These are phyloP conservation scores for Wickerhamiella galacta DNA, from an alignment of 805 yeast genomes.

Conservation along the genomic window DNA sequence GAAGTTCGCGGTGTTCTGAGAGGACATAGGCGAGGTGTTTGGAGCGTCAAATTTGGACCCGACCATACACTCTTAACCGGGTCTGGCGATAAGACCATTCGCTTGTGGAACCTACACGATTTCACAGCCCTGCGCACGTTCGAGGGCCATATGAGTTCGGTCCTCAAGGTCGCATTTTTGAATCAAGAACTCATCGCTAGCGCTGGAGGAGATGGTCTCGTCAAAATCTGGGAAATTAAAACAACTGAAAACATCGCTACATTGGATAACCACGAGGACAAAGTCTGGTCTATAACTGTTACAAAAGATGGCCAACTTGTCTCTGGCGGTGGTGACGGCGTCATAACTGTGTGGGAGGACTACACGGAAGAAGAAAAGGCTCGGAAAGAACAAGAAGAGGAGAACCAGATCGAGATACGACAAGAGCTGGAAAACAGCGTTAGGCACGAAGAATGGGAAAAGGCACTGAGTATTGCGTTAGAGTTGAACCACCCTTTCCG, in stretches of 20 bases:
- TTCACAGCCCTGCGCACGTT: conserved; percentile 63
- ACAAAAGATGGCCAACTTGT: conserved; percentile 46
- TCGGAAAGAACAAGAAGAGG: conserved; percentile 33
- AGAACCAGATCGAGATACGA: conserved; percentile 65
- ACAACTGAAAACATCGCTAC: conserved; percentile 70
- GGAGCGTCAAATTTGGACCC: conserved; percentile 77
- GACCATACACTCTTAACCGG: conserved; percentile 60
- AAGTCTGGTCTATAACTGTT: conserved; percentile 79
- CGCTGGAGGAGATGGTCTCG: conserved; percentile 87
- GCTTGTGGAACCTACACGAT: conserved; percentile 74
- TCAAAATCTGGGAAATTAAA: conserved; percentile 74
- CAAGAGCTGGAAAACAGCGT: conserved; percentile 70
- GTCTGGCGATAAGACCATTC: conserved; percentile 85
- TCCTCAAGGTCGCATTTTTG: conserved; percentile 63
- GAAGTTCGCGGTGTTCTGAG: conserved; percentile 69
- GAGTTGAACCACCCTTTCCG: conserved; percentile 83
- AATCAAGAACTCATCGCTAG: conserved; percentile 37
- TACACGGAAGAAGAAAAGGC: conserved; percentile 57
- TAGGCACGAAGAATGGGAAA: conserved; percentile 60
- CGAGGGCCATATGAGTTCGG: conserved; percentile 89
- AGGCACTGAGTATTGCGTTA: conserved; percentile 74
- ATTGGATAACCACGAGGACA: conserved; percentile 76
- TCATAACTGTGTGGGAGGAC: conserved; percentile 77
- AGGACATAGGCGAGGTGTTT: conserved; percentile 88
- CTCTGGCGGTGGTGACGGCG: conserved; percentile 91